phyloP scores from a whole-genome alignment of 495 filamentous ascomycete genomes.

The Penicillium paradoxum region DNA sequence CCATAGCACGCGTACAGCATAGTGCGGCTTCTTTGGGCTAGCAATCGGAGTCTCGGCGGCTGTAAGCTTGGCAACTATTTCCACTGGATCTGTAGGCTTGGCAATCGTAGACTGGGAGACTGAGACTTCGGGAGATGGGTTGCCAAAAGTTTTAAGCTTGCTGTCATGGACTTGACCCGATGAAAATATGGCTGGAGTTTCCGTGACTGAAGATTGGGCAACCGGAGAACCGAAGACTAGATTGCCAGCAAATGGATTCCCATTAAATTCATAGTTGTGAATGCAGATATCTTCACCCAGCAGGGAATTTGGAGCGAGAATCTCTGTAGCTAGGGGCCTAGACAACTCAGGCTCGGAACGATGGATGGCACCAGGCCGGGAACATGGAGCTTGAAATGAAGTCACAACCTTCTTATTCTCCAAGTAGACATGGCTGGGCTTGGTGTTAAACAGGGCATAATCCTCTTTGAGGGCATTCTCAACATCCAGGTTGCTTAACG shows the following conservation, averaged over 20 bases:
- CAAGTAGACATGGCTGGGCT: neutral
- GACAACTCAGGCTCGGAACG: neutral
- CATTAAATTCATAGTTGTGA: neutral
- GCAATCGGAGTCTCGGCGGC: neutral
- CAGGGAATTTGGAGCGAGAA: neutral
- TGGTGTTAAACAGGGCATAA: neutral
- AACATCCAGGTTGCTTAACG: neutral
- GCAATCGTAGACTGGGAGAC: neutral
- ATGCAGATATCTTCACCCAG: neutral
- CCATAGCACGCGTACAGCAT: neutral
- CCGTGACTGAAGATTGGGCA: neutral
- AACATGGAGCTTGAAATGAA: neutral
- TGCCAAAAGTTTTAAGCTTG: neutral
- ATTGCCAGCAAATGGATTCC: neutral
- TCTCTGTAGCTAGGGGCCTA: neutral
- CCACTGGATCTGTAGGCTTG: neutral
- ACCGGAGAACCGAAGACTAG: neutral
- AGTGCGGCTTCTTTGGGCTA: neutral
- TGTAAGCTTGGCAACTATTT: neutral
- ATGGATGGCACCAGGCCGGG: neutral
- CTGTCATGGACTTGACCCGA: neutral
- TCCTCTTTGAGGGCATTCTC: neutral
- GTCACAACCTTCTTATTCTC: too few species aligned
- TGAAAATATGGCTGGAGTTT: neutral
- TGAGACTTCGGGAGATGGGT: neutral